A percentile compares a stretch with the other conserved stretches of the same genome.
Conservation (phyloP, 495 filamentous ascomycete species). For the Tuber microsphaerosporum region DNA sequence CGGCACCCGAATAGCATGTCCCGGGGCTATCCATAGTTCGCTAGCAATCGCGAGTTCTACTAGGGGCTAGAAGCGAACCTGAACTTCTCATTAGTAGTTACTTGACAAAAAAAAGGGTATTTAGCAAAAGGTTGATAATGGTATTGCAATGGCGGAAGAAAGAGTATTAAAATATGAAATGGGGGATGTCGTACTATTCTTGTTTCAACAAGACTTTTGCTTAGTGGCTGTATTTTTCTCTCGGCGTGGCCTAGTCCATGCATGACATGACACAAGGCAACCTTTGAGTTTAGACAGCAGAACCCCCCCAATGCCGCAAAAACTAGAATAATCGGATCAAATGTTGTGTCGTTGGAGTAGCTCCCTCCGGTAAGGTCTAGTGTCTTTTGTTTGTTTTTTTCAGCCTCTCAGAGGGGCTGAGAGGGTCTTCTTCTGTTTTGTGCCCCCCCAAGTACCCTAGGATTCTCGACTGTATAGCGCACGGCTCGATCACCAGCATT, state of each 20-base stretch:
- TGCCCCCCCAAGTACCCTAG: not conserved
- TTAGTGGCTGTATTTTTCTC: no score
- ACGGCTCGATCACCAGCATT: not conserved
- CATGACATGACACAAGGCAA: not conserved
- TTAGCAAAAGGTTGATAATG: no score
- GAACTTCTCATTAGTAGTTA: not conserved
- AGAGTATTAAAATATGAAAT: no score
- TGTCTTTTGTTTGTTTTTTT: not conserved
- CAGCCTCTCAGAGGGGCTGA: not conserved
- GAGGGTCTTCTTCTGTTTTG: not conserved
- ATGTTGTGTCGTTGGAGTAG: not conserved
- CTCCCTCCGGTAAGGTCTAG: not conserved
- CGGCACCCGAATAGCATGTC: not conserved
- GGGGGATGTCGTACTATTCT: no score
- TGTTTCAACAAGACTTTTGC: no score
- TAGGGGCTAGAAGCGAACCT: not conserved
- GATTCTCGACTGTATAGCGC: not conserved
- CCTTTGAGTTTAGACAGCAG: not conserved
- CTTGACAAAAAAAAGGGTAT: no score
- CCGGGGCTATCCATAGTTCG: not conserved
- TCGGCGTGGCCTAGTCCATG: not conserved
- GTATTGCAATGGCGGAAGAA: no score
- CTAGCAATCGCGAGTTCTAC: not conserved
- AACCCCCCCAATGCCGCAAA: not conserved
- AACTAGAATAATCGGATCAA: not conserved